Evolutionary conservation across 169 alveolate genomes (phyloP), one percentile per base, ranked within the genome.

Genomic region (Cyclospora cayetanensis): DNA sequence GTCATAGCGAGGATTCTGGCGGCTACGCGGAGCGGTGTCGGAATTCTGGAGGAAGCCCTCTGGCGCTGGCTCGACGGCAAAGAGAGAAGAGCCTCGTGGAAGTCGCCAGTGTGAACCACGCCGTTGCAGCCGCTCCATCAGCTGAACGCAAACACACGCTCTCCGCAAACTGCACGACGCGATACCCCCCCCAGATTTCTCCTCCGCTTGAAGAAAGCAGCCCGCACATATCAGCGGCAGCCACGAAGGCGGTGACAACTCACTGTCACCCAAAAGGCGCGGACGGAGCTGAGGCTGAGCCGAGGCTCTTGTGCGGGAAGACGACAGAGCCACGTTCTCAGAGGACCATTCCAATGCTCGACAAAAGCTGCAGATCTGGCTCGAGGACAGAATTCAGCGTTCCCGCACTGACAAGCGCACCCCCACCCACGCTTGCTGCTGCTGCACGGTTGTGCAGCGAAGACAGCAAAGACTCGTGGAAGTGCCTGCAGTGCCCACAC

Each of bases 391-490:
- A 79, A 50, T 31, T 52, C 72, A 39, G 43, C 37, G 46, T 3
- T 46, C 1, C 27, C 43, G 72, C 88, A 79, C 72, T 70, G 11
- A 22, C 88, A 79, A n/a, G 66, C 53, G 46, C 20, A 4, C 34
- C 88, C 52, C 85, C 85, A 74, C 65, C 25, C 85, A 55, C 66
- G n/a, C 4, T 79, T 0, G 72, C 18, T 79, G 88, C 88, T 25
- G 88, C 60, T 79, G 60, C 88, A 46, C n/a, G 72, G n/a, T 29
- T 50, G 88, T n/a, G 31, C 88, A 31, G 66, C 70, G 50, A 79
- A 46, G 37, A 50, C 25, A 31, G 46, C 72, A 25, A 79, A 79
- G 50, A 79, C 88, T 35, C 50, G 25, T 20, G 70, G 34, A 29
- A 79, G 88, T 34, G 72, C 50, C 20, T 29, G 29, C 25, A 79